A percentile compares a stretch with the other conserved stretches of the same genome.
Conservation (phyloP, 495 filamentous ascomycete species). For the Aspergillus steynii region DNA sequence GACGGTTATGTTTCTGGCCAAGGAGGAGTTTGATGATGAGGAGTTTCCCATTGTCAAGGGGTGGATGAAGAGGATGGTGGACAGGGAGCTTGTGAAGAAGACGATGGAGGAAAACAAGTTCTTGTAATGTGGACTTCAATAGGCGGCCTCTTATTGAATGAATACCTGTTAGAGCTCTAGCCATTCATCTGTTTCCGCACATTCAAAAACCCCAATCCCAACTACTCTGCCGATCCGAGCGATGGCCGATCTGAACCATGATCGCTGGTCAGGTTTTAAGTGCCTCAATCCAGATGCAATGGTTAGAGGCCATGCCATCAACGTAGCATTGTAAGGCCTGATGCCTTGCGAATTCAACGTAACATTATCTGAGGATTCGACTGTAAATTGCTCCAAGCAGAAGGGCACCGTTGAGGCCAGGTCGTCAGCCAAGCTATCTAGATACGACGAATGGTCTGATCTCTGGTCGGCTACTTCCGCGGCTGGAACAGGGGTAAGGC, state of each 20-base stretch:
- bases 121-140: too few species aligned
- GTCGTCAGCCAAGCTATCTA: background rate
- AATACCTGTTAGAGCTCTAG: background rate
- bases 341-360: background rate
- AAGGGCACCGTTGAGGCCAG: background rate
- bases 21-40: slow-evolving; percentile 20
- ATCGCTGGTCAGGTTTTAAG: background rate
- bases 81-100: slow-evolving; percentile 19
- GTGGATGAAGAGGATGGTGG: slow-evolving; percentile 29
- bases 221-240: background rate
- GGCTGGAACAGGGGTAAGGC: background rate
- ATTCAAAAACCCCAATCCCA: background rate
- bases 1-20: slow-evolving; percentile 2
- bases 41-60: slow-evolving; percentile 27
- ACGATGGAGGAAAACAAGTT: background rate
- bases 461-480: background rate
- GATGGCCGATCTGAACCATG: background rate
- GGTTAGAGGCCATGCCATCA: slow-evolving; percentile 4
- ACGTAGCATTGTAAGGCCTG: slow-evolving; percentile 1
- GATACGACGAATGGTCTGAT: background rate
- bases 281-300: background rate
- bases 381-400: background rate
- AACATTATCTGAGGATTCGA: background rate
- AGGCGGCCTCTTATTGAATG: too few species aligned
- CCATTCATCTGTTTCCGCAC: slow-evolving; percentile 1